These are phyloP conservation scores for Ogataea polymorpha DNA, from an alignment of 805 yeast species.

Conservation along the genomic window DNA sequence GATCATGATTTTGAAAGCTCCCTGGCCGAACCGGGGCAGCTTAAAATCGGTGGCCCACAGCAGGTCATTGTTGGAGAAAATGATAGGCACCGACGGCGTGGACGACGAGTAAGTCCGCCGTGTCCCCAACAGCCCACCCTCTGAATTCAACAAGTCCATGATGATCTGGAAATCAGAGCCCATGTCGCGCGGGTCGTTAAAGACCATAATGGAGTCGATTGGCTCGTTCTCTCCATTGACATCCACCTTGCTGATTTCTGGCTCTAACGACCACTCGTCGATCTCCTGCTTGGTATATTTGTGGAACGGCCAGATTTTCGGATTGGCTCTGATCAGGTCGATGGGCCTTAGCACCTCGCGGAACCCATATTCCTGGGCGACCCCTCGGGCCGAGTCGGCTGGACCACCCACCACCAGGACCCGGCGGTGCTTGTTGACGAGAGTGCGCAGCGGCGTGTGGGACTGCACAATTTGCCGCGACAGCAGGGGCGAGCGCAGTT, in stretches of 20 bases:
- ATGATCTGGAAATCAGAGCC: conserved; percentile 81
- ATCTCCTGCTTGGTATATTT: conserved; percentile 45
- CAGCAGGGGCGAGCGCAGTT: conserved; percentile 44
- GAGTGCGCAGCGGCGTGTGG: conserved; percentile 78
- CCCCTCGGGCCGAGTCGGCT: conserved; percentile 66
- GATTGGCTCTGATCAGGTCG: conserved; percentile 61
- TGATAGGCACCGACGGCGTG: conserved; percentile 63
- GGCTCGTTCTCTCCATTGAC: conserved; percentile 35
- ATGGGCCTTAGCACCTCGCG: conserved; percentile 67
- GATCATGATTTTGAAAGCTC: conserved; percentile 68
- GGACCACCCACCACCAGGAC: conserved; percentile 87
- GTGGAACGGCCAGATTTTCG: conserved; percentile 68
- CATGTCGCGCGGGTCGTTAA: conserved; percentile 88
- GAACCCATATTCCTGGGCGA: conserved; percentile 77
- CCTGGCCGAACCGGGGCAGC: conserved; percentile 86
- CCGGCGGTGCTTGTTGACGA: conserved; percentile 50
- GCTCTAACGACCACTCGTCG: conserved; percentile 38
- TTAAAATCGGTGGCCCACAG: conserved; percentile 83
- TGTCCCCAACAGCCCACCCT: conserved; percentile 65
- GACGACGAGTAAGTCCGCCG: conserved; percentile 33
- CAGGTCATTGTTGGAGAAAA: conserved; percentile 80
- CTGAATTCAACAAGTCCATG: conserved; percentile 63
- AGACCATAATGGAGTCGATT: conserved; percentile 76
- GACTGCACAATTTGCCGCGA: conserved; percentile 74
- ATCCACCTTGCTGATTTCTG: conserved; percentile 25